Evolutionary conservation across 2,329 filamentous ascomycete species (phyloP), one percentile per base, ranked within the genome.

Genomic region (Fusarium fujikuroi): DNA sequence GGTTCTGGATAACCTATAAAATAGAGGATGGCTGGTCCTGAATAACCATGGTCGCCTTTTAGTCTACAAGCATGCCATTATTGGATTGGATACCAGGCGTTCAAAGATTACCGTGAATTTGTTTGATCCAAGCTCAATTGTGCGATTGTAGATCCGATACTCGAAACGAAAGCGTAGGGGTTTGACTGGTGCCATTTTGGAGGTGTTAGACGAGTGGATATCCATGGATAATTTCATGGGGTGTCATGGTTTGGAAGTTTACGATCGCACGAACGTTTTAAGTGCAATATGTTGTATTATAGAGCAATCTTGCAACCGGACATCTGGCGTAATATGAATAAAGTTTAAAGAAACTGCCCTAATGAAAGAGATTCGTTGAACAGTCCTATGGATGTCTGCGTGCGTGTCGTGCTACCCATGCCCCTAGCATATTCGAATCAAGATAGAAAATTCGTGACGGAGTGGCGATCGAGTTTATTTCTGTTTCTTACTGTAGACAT

Each of bases 401-500:
- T 68, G 21, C 36, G 28, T 57, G 28, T 30, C 42, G 14, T 36
- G 58, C 60, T 52, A n/a, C 44, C 49, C 58, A 53, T 59, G 7
- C 36, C 25, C 42, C 40, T 28, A 28, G 53, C 49, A 34, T 43
- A 49, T 49, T 59, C 40, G 57, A 60, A 39, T 25, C 39, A 53
- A 44, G 39, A 47, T 64, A 32, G 32, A 43, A 40, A 57, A 36
- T 44, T 60, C 46, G 62, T 44, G 36, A 59, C 30, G 32, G 40
- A 53, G 32, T 18, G 23, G 37, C 43, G 40, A 43, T 39, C 37
- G 52, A 11, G 19, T 53, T 69, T 60, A 78, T 52, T 77, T 78
- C 66, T 44, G 66, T 66, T 78, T 77, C 58, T 78, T 78, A 46
- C 72, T 77, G 47, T 19, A 42, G 12, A 34, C n/a, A 34, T 7